Evolutionary conservation across 352 stramenopile species (phyloP), one percentile per base, ranked within the genome.

Genomic region (Phytophthora syringae): DNA sequence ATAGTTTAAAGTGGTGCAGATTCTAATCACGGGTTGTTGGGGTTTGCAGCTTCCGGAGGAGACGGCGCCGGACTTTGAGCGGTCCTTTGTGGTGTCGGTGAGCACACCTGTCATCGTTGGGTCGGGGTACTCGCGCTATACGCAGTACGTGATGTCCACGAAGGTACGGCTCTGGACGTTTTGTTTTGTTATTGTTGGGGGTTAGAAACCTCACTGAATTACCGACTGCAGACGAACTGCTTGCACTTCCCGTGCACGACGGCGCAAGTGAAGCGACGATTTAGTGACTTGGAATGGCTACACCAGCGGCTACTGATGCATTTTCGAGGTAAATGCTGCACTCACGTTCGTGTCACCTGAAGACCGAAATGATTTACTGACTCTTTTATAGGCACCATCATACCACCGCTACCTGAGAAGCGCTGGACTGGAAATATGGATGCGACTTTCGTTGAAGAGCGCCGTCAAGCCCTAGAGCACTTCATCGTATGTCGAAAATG

Each of bases 261-360:
- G 7, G 84, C 80, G 24, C 85, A 94, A 89, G 87, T 97, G 27
- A 91, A 90, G 47, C 78, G 90, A 9, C 80, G 90, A 12, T 97
- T 95, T 63, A 95, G 85, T 52, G 90, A 97, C 67, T 97, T 97
- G 45, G 84, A 94, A 54, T 97, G 90, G 90, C 79, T 97, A 7
- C 90, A 97, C 28, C 71, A 93, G 52, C 80, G 90, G 7, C 64
- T 97, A 24, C 54, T 90, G 13, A 76, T 85, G 60, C 74, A 88
- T 34, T 96, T 92, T 76, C 85, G 83, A 77, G 88, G 85, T 92
- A 47, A 43, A 21, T 21, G n/a, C 9, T 42, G n/a, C 36, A 20
- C 36, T 20, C 7, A 16, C 37, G 9, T 45, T 1, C 18, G n/a
- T 13, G 4, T 11, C 30, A 43, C 6, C n/a, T 18, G 22, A 45